Evolutionary conservation across 805 yeast genomes (phyloP), one percentile per base, ranked within the genome.

Genomic region (Metschnikowia amazonensis): DNA sequence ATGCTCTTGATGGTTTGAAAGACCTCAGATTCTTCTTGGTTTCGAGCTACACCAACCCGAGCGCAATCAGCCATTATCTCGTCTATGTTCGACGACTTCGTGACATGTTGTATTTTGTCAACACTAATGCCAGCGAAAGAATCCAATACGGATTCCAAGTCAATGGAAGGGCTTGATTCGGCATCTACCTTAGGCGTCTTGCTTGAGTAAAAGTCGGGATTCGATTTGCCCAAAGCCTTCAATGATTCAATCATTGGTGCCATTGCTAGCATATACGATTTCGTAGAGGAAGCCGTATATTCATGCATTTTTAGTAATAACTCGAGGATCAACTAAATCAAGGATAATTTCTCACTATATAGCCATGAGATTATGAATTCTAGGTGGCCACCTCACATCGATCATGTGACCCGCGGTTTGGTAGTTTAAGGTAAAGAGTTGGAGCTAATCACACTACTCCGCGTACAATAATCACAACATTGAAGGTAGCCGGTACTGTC

Each of bases 231-330:
- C 16, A 39, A 36, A 1, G 47, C 35, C 10, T 58, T 32, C 46
- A 81, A 59, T 0, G 74, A 62, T 5, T 76, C 79, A n/a, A 78
- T 68, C 83, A 86, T 79, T 2, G 81, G 76, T 60, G 75, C 77
- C 89, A 86, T 84, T 16, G 94, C 92, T 59, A 77, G 78, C 85
- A 86, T 79, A 63, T 79, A 86, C 18, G 94, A 84, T 63, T 79
- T 77, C 8, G 90, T 84, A 1, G 90, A 84, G 11, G 77, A 69
- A 7, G 75, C 84, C 38, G 67, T 63, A 51, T 71, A 71, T 33
- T 69, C 59, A 4, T 72, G 68, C 74, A 70, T 70, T n/a, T 13
- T 20, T 8, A 2, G 21, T 1, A n/a, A 13, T 11, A 14, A 30
- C 16, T 21, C 13, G 25, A 16, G 16, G 4, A 10, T n/a, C 2